Percentiles rank a stretch among this genome's conserved stretches.
These are phyloP conservation scores for Leishmania aethiopica DNA, from an alignment of 208 protist species.

Conservation along the genomic window DNA sequence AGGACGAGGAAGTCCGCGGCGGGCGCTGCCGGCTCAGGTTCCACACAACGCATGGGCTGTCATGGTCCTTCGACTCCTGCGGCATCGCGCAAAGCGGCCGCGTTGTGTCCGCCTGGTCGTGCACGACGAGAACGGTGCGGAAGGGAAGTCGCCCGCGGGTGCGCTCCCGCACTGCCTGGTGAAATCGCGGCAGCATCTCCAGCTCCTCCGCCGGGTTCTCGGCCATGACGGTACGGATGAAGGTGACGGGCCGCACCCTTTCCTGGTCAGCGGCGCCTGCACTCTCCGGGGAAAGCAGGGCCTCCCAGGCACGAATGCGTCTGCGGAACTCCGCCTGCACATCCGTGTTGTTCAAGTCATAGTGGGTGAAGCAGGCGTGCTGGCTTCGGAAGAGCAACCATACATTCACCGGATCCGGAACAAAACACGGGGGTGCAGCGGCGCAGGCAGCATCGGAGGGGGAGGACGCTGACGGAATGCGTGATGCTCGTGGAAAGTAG, in stretches of 20 bases:
- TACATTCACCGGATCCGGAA: slow-evolving; percentile 63
- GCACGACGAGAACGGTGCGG: slow-evolving; percentile 73
- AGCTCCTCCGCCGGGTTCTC: slow-evolving; percentile 70
- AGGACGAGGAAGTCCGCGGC: not conserved
- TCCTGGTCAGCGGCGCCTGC: not conserved
- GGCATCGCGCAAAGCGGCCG: slow-evolving; percentile 46
- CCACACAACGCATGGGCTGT: slow-evolving; percentile 53
- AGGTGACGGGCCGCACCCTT: slow-evolving; percentile 46
- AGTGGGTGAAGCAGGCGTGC: slow-evolving; percentile 86
- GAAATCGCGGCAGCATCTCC: slow-evolving; percentile 59
- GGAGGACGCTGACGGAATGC: not conserved
- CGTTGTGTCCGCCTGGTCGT: slow-evolving; percentile 67
- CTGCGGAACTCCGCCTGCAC: slow-evolving; percentile 52
- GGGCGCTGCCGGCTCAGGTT: slow-evolving; percentile 36
- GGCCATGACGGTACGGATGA: slow-evolving; percentile 75
- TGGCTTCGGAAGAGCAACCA: slow-evolving; percentile 81
- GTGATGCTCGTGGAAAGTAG: slow-evolving; percentile 20
- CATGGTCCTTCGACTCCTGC: slow-evolving; percentile 12
- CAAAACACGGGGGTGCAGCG: slow-evolving; percentile 24
- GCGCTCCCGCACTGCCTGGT: slow-evolving; percentile 45
- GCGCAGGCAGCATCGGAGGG: not conserved
- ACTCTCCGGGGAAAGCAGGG: slow-evolving; percentile 1
- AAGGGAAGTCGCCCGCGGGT: slow-evolving; percentile 55
- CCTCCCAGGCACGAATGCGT: slow-evolving; percentile 64
- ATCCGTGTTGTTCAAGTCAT: slow-evolving; percentile 66